Evolutionary conservation across 352 stramenopile species (phyloP).

Genomic region (Sclerospora graminicola): DNA sequence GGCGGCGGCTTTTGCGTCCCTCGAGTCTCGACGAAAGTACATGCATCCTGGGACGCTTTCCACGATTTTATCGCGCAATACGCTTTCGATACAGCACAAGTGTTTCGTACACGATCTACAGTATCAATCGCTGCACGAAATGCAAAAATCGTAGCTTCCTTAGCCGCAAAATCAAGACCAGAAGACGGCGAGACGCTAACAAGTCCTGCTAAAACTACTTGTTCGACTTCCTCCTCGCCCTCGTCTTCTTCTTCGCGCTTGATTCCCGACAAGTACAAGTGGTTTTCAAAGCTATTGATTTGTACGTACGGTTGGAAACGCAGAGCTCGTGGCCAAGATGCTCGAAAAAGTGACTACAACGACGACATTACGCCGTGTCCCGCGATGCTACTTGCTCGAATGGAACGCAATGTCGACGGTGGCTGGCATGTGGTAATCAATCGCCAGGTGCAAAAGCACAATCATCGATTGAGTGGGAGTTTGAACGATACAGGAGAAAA

Average conservation of each 20-base stretch:
- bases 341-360: slow-evolving; percentile 3
- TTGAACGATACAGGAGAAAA: too few species aligned
- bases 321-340: slow-evolving; percentile 35
- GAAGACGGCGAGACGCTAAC: slow-evolving; percentile 12
- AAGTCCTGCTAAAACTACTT: too few species aligned
- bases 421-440: slow-evolving; percentile 61
- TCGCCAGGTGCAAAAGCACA: slow-evolving; percentile 54
- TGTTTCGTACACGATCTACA: slow-evolving; percentile 67
- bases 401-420: slow-evolving; percentile 54
- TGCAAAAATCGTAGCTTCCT: slow-evolving; percentile 24
- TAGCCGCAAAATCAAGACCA: slow-evolving; percentile 12
- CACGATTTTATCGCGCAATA: slow-evolving; percentile 48
- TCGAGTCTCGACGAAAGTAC: slow-evolving; percentile 30
- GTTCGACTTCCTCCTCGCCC: slow-evolving; percentile 24
- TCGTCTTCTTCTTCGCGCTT: slow-evolving; percentile 20
- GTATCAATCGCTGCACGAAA: slow-evolving; percentile 54
- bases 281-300: slow-evolving; percentile 73
- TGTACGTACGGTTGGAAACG: slow-evolving; percentile 70
- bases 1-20: slow-evolving; percentile 23
- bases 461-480: slow-evolving; percentile 28
- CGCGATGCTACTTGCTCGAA: slow-evolving; percentile 55
- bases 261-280: slow-evolving; percentile 46
- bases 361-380: slow-evolving; percentile 30
- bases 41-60: slow-evolving; percentile 52
- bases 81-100: slow-evolving; percentile 41